Base-by-base conservation (phyloP, 2,329 filamentous ascomycete genomes). In the Keithomyces neogunnii region DNA sequence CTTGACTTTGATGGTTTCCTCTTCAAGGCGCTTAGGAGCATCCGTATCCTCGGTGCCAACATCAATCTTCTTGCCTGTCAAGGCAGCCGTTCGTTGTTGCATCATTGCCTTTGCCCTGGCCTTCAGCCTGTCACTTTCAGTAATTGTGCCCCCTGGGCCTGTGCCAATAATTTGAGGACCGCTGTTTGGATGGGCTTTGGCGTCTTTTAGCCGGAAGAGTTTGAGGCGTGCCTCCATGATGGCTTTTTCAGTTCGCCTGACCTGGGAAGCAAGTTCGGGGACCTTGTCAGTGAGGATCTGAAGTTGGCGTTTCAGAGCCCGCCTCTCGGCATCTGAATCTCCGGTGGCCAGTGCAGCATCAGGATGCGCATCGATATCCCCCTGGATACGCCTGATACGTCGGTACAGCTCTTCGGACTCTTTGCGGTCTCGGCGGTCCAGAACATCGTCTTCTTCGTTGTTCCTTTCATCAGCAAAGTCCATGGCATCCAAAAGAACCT, bases 21-120 rank as follows among this genome's bases (percentile, higher is more conserved):
- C 88, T 66, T 97, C 93, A 13, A 97, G 70, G 35, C 93, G 83
- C 70, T 89, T 88, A 45, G 90, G 84, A 3, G 88, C 89, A 56
- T 88, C 88, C 30, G 80, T 77, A 56, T 91, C 86, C 57, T 95
- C 88, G 54, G 85, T 80, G 45, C 73, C 74, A 2, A 74, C 68
- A 38, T 88, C 83, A 45, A 85, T 73, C 64, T 91, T 90, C 68
- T 86, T 89, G 52, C 93, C 93, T 28, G 90, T 89, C 56, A 99
- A 73, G 19, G 93, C 92, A 51, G 93, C 93, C 59, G 93, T 91
- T 53, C 93, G 86, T 63, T 96, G 91, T 71, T 97, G 92, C 93
- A 99, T 99, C 84, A 96, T 95, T 39, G 92, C 92, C 71, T 91
- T 95, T 33, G 93, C 92, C 59, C 91, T 84, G 36, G 93, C 93